Evolutionary conservation across 306 rosid genomes (phyloP).

Genomic region (Biancaea sappan): DNA sequence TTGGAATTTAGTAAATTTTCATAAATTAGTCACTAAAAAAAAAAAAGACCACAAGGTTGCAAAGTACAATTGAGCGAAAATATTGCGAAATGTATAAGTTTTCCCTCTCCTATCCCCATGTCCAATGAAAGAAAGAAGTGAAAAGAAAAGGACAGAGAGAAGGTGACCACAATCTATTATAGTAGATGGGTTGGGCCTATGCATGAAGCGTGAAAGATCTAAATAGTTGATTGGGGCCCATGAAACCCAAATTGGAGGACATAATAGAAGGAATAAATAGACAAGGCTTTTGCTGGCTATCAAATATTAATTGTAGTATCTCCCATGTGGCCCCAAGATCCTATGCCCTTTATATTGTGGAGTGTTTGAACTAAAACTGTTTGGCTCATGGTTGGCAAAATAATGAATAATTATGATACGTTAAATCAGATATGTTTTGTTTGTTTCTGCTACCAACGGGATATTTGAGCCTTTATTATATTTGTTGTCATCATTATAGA

Average conservation of each 20-base stretch:
- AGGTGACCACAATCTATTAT: not conserved
- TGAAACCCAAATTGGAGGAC: constrained; percentile 34
- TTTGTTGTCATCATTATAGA: constrained; percentile 37
- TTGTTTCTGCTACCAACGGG: constrained; percentile 27
- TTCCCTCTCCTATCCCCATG: not conserved
- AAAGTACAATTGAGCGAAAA: not conserved
- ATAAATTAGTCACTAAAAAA: no score
- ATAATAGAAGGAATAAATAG: constrained; percentile 22
- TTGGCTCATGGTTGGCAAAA: constrained; percentile 21
- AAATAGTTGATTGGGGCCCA: constrained; percentile 25
- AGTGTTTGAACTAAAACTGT: not conserved
- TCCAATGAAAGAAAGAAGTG: not conserved
- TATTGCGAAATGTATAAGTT: no score
- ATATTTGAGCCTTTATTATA: constrained; percentile 13
- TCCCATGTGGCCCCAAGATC: constrained; percentile 28
- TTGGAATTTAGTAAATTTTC: no score
- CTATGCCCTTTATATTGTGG: constrained; percentile 1
- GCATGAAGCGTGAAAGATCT: not conserved
- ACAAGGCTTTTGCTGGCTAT: constrained; percentile 26
- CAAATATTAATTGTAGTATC: constrained; percentile 10
- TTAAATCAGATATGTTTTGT: constrained; percentile 25
- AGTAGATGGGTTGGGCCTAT: constrained; percentile 37
- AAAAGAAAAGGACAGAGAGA: not conserved
- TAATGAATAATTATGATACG: not conserved
- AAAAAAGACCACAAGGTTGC: not conserved